Evolutionary conservation across 2,329 filamentous ascomycete species (phyloP), one percentile per base, ranked within the genome.

Genomic region (Hymenoscyphus occultus): DNA sequence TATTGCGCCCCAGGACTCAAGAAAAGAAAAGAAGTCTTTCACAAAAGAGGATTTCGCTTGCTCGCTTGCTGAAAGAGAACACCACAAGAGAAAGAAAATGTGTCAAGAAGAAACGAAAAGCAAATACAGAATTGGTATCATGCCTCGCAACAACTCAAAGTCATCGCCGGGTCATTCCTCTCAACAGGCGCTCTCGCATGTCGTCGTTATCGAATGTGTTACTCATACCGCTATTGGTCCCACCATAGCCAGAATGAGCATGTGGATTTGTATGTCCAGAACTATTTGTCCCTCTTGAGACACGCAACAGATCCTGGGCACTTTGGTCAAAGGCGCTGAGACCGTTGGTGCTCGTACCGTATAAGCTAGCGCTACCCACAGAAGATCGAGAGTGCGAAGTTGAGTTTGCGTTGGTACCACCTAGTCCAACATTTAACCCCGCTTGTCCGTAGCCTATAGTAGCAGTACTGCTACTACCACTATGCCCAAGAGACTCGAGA

Each of bases 401-500:
- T 59, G 62, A 59, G 39, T 56, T 59, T 57, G 40, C 60, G 61
- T 39, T 54, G 16, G 56, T 57, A 10, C 62, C 57, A 14, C 62
- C 62, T 16, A 67, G 40, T 2, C 65, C 66, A 31, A 65, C 58
- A 45, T 56, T 51, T 12, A 69, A 54, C 28, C 48, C 45, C 32
- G 28, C 59, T 62, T 67, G 64, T 22, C 63, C 67, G 57, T 67
- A 71, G 31, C 54, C 62, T 40, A 64, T 63, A 62, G 51, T 66
- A n/a, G 64, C 62, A 31, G 58, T 60, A n/a, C 56, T 39, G 13
- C 64, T 64, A 39, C 61, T 64, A 12, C 68, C 67, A 10, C 64
- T 64, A 58, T 74, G 72, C 3, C 72, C 71, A 14, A 75, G 64
- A 5, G 71, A 72, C 14, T 75, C 73, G 0, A 75, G 61, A 12